A percentile compares a stretch with the other conserved stretches of the same genome.
Conservation (phyloP, 106 monocot genomes). For the Allium cepa region DNA sequence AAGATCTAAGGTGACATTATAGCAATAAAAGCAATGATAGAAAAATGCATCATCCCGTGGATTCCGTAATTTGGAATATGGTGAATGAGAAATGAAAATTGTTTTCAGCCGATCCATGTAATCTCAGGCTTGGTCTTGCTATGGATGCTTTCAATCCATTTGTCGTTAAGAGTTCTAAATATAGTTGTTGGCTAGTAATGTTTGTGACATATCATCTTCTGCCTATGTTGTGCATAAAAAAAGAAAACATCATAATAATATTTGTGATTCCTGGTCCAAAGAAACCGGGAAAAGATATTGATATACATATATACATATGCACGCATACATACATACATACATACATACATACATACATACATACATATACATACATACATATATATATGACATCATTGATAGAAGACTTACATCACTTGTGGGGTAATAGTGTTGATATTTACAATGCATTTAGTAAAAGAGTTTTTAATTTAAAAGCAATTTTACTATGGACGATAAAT, state of each 20-base stretch:
- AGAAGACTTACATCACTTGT: not conserved
- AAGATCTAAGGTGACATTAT: not conserved
- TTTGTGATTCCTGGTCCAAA: not conserved
- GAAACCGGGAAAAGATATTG: not conserved
- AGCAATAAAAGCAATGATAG: not conserved
- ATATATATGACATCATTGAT: not conserved
- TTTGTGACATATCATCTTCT: not conserved
- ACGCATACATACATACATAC: too few relatives aligned
- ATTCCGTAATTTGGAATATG: not conserved
- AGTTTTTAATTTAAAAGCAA: too few relatives aligned
- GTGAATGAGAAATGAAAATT: not conserved
- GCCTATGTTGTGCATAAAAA: not conserved
- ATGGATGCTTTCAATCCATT: not conserved
- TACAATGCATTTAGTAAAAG: too few relatives aligned
- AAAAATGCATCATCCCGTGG: not conserved
- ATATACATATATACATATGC: too few relatives aligned
- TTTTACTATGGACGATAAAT: too few relatives aligned
- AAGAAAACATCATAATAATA: not conserved
- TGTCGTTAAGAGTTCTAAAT: not conserved
- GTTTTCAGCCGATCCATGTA: not conserved
- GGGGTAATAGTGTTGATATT: too few relatives aligned
- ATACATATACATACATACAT: too few relatives aligned
- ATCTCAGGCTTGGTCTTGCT: not conserved
- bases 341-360: too few relatives aligned
- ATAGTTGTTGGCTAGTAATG: not conserved